Conservation (phyloP, 352 stramenopile genomes). For the Globisporangium takayamanum region DNA sequence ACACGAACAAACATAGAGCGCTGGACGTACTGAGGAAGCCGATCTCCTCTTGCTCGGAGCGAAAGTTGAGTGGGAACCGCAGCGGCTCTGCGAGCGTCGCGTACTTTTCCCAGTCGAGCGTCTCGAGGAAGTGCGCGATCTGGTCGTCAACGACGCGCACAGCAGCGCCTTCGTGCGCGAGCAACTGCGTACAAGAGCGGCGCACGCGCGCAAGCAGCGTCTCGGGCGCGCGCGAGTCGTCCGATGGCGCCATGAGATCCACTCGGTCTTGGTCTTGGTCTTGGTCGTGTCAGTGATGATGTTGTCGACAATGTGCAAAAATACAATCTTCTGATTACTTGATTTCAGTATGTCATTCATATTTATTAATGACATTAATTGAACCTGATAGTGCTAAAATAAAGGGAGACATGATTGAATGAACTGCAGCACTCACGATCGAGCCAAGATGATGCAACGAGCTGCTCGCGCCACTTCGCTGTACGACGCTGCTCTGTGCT, state of each 20-base stretch:
- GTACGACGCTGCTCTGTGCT: too few relatives aligned
- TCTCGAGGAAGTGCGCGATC: slow-evolving; percentile 35
- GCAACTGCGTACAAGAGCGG: slow-evolving; percentile 38
- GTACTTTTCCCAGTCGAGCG: slow-evolving; percentile 51
- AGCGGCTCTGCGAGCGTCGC: slow-evolving; percentile 31
- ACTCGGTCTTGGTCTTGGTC: background rate
- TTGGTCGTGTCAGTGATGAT: too few relatives aligned
- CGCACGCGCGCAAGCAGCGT: slow-evolving; percentile 39
- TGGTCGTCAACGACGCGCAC: slow-evolving; percentile 51
- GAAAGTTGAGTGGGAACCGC: slow-evolving; percentile 75
- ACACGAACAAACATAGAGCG: background rate
- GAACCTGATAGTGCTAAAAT: too few relatives aligned
- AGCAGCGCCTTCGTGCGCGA: slow-evolving; percentile 32
- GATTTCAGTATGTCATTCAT: too few relatives aligned
- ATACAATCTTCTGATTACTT: too few relatives aligned
- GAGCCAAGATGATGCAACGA: too few relatives aligned
- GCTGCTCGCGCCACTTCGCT: too few relatives aligned
- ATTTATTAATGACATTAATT: too few relatives aligned
- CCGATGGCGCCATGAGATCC: slow-evolving; percentile 22
- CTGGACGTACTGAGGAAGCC: slow-evolving; percentile 63
- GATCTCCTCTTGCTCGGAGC: slow-evolving; percentile 61
- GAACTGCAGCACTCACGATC: background rate
- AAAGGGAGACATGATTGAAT: background rate
- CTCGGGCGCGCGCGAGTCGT: slow-evolving; percentile 2
- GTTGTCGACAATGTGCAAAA: too few relatives aligned